phyloP scores from a whole-genome alignment of 228 moss, liverwort and hornwort species.

The Sphagnum fallax region DNA sequence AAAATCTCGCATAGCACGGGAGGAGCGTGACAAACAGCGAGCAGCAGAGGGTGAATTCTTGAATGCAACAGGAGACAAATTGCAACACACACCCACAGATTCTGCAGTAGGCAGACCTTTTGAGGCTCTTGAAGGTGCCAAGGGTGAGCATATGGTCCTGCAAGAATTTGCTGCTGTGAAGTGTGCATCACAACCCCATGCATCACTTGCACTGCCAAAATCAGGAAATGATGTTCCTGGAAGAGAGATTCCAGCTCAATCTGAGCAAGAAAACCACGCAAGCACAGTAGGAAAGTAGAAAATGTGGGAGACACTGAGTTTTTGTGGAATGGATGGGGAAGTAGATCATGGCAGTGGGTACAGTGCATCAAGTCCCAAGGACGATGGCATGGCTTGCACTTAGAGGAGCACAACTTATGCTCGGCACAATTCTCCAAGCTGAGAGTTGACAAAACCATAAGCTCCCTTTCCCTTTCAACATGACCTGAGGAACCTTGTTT shows the following conservation, averaged over 20 bases:
- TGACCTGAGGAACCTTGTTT: constrained; percentile 29
- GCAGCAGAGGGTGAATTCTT: constrained; percentile 36
- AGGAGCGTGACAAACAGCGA: constrained; percentile 58
- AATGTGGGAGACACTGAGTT: constrained; percentile 38
- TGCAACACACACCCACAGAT: constrained; percentile 31
- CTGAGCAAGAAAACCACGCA: constrained; percentile 22
- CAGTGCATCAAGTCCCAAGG: constrained; percentile 34
- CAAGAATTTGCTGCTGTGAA: constrained; percentile 21
- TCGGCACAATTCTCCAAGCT: constrained; percentile 43
- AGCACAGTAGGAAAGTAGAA: constrained; percentile 31
- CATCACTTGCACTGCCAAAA: constrained; percentile 20
- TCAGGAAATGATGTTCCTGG: constrained; percentile 19
- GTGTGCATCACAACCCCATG: constrained; percentile 13
- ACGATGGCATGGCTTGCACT: constrained; percentile 31
- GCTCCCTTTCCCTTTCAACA: constrained; percentile 34
- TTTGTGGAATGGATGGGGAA: constrained; percentile 36
- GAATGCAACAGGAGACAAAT: constrained; percentile 33
- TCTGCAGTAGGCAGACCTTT: constrained; percentile 36
- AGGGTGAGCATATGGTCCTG: constrained; percentile 34
- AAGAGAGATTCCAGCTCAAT: background rate
- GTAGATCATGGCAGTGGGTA: constrained; percentile 39
- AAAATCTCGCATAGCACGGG: constrained; percentile 63
- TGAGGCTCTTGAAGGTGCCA: constrained; percentile 23
- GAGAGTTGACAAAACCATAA: constrained; percentile 38
- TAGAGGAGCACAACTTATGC: constrained; percentile 50